Base-by-base conservation (phyloP, 306 rosid genomes). In the Begonia loranthoides region DNA sequence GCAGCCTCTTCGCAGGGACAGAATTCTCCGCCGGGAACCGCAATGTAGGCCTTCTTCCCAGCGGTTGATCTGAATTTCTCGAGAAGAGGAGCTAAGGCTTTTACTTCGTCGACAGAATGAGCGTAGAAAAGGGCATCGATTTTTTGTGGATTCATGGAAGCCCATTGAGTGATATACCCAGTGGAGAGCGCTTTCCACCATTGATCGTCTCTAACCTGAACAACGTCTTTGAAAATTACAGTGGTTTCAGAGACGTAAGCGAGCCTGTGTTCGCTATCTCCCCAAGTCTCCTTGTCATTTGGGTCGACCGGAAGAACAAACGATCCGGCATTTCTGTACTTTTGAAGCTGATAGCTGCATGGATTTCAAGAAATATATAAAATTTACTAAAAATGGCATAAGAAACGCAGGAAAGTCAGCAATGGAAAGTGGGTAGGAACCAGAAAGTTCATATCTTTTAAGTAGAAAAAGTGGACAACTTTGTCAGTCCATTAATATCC, bases 161-260 rank as follows among this genome's bases (percentile, higher is more conserved):
- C 99, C 99, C 99, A 90, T 16, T 83, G 95, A 6, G 99, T 86
- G 40, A 83, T 44, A 58, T 90, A 90, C 13, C 99, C 99, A 0
- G 88, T 69, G 3, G 99, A 80, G 17, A 90, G 76, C 24, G 99
- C 96, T 65, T 76, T 80, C 95, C 99, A 90, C 99, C 99, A 90
- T 52, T 90, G 99, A 53, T 90, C 94, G 55, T 90, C 99, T 17
- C 99, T 71, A 12, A 86, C 99, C 65, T 78, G 86, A 73, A 90
- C 94, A 51, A 83, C 60, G 70, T 86, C 95, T 56, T 90, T 90
- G 77, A 90, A 90, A 24, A 90, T 90, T 51, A 90, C 99, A 28
- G 99, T 90, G 51, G 99, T 90, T 74, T 86, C 99, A 0, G 99
- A 86, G 21, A 90, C 96, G 51, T 90, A 90, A 14, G 99, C 95